These are phyloP conservation scores for Trichoderma sp. DNA, from an alignment of 2,329 filamentous ascomycete genomes.

Conservation along the genomic window DNA sequence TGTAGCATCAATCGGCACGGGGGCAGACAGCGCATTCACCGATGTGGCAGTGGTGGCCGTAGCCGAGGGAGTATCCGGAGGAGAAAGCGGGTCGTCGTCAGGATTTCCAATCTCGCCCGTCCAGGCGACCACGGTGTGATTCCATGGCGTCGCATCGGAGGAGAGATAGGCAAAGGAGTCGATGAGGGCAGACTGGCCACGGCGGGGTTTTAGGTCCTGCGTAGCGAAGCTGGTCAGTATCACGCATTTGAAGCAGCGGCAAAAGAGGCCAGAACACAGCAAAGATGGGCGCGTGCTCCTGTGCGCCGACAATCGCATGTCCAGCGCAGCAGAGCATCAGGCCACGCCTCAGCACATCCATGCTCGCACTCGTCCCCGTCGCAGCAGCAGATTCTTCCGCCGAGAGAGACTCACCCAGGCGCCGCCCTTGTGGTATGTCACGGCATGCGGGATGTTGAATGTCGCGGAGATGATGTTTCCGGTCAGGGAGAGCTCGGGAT, in stretches of 20 bases:
- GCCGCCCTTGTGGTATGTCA: constrained; percentile 60
- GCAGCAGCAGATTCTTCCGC: neutral
- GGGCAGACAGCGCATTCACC: constrained; percentile 76
- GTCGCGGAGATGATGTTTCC: constrained; percentile 70
- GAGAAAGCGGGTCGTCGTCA: constrained; percentile 47
- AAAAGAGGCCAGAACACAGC: neutral
- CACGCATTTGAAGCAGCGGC: neutral
- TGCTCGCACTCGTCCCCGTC: neutral
- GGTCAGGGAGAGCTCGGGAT: constrained; percentile 61
- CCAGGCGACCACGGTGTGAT: constrained; percentile 92
- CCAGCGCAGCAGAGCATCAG: neutral
- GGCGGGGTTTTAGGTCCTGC: constrained; percentile 76
- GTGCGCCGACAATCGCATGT: neutral
- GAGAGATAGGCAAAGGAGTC: constrained; percentile 89
- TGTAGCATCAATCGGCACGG: constrained; percentile 71
- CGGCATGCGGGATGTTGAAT: constrained; percentile 64
- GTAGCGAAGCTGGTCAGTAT: neutral
- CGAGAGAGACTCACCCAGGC: constrained; percentile 59
- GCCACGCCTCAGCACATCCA: neutral
- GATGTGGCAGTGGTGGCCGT: constrained; percentile 55
- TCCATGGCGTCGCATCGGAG: constrained; percentile 82
- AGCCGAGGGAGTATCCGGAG: constrained; percentile 52
- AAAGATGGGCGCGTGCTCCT: neutral
- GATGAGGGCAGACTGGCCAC: constrained; percentile 88
- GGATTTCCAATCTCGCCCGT: constrained; percentile 78